These are phyloP conservation scores for Solanum piurae DNA, from an alignment of 257 asterid species.

Conservation along the genomic window DNA sequence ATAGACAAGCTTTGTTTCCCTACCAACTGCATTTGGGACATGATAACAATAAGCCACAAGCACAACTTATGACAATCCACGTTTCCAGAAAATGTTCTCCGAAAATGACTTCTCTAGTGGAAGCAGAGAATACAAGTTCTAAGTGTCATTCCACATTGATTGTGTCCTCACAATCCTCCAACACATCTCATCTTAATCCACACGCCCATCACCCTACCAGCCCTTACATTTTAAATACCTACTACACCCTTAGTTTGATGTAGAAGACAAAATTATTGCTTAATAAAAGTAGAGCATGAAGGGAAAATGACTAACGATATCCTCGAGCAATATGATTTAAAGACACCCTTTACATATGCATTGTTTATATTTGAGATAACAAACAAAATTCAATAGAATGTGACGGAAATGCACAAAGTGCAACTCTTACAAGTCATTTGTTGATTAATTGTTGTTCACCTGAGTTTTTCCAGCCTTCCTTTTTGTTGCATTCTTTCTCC, in stretches of 20 bases:
- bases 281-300: not conserved
- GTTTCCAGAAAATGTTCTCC: not conserved
- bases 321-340: not conserved
- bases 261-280: not conserved
- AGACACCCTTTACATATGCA: not conserved
- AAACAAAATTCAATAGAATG: not conserved
- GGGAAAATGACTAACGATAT: not conserved
- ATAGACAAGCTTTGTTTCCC: too few relatives aligned
- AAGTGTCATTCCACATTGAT: not conserved
- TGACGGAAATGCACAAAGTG: not conserved
- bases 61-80: not conserved
- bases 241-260: not conserved
- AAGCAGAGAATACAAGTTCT: not conserved
- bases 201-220: not conserved
- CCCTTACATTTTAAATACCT: not conserved
- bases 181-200: not conserved
- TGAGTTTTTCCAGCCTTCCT: not conserved
- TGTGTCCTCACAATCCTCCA: not conserved
- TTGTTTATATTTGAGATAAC: not conserved
- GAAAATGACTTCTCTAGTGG: not conserved
- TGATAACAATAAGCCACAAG: not conserved
- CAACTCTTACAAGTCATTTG: not conserved
- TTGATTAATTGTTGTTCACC: not conserved
- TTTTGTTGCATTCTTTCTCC: not conserved
- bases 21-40: too few relatives aligned